Conservation (phyloP, 148 eudicot genomes). For the Oxyria digyna region DNA sequence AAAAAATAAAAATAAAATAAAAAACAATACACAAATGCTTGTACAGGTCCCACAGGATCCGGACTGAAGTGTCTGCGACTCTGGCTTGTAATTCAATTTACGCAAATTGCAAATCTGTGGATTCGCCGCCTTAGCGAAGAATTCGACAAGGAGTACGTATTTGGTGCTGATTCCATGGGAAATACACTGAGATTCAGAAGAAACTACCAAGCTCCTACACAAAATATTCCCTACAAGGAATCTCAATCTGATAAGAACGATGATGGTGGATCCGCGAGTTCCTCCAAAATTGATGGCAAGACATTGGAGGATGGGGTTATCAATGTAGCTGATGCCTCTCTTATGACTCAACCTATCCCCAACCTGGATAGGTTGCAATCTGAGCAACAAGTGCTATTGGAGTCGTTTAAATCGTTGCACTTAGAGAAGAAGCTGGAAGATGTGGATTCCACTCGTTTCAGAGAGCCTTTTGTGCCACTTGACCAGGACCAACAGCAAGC, state of each 20-base stretch:
- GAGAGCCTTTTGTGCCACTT: constrained; percentile 55
- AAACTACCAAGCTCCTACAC: not conserved
- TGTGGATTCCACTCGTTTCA: constrained; percentile 17
- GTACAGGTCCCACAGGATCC: too few species aligned
- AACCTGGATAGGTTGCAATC: constrained; percentile 19
- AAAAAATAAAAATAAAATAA: too few species aligned
- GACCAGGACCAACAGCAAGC: constrained; percentile 46
- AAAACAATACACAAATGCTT: too few species aligned
- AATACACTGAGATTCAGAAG: constrained; percentile 11
- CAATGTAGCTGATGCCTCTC: constrained; percentile 22
- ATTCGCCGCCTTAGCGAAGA: too few species aligned
- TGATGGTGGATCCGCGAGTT: constrained; percentile 18
- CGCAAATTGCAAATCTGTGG: too few species aligned
- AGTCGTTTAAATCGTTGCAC: constrained; percentile 9
- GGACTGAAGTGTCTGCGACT: too few species aligned
- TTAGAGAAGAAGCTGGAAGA: constrained; percentile 31
- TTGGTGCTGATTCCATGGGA: not conserved
- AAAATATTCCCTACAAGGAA: constrained; percentile 15
- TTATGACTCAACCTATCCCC: constrained; percentile 13
- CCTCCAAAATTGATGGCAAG: constrained; percentile 16
- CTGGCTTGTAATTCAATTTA: too few species aligned
- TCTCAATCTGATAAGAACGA: constrained; percentile 10
- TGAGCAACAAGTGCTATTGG: constrained; percentile 17
- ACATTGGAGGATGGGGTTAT: constrained; percentile 14
- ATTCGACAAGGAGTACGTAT: too few species aligned